Percentiles rank a stretch among this genome's conserved stretches.
Conservation (phyloP, 1,284 basidiomycete species). For the Cystobasidiaceae sp. region DNA sequence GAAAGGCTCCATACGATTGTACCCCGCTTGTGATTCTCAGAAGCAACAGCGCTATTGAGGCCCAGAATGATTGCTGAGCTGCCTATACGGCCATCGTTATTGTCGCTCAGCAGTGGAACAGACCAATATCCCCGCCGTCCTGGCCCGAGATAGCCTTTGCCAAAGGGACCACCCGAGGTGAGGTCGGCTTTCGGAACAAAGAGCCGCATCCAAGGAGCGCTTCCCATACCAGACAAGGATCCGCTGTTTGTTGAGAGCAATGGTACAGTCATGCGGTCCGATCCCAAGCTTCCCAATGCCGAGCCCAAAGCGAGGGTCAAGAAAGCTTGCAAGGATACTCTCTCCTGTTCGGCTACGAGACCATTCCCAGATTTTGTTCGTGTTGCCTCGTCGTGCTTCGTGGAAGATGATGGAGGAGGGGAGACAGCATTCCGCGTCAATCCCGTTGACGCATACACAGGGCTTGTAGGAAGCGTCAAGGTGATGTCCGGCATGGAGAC, state of each 20-base stretch:
- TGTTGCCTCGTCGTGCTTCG: too few species aligned
- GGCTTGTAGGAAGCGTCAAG: slow-evolving; percentile 2
- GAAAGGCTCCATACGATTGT: slow-evolving; percentile 6
- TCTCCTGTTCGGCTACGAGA: too few species aligned
- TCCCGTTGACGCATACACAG: background rate
- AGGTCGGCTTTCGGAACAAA: background rate
- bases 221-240: too few species aligned
- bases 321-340: too few species aligned
- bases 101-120: background rate
- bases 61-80: slow-evolving; percentile 4
- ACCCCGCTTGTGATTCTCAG: background rate
- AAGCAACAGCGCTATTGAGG: background rate
- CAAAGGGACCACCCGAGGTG: background rate
- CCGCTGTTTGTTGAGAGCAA: too few species aligned
- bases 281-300: too few species aligned
- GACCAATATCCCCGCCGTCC: slow-evolving; percentile 19
- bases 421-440: background rate
- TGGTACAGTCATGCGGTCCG: too few species aligned
- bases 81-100: too few species aligned
- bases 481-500: background rate
- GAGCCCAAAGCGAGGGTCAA: too few species aligned
- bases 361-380: too few species aligned
- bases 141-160: slow-evolving; percentile 9
- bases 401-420: too few species aligned
- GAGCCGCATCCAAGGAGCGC: too few species aligned